Percentiles rank a stretch among this genome's conserved stretches.
These are phyloP conservation scores for Kluyveromyces wickerhamii DNA, from an alignment of 805 yeast genomes.

Conservation along the genomic window DNA sequence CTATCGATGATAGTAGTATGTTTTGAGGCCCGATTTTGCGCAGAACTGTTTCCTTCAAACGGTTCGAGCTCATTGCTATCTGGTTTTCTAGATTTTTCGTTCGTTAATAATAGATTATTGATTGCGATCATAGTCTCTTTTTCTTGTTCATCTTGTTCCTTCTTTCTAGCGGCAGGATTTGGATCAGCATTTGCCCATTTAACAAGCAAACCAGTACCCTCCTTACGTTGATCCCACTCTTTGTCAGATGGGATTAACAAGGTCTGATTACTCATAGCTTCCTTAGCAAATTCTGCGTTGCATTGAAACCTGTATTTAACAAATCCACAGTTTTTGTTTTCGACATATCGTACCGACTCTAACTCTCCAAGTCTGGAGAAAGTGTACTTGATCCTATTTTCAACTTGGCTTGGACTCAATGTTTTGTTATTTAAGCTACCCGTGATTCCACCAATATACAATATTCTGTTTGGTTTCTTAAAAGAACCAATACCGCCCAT, in stretches of 20 bases:
- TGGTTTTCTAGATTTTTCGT: neutral
- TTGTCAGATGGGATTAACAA: slow-evolving; percentile 35
- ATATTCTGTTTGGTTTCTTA: slow-evolving; percentile 56
- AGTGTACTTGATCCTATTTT: slow-evolving; percentile 31
- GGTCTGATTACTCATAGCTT: slow-evolving; percentile 84
- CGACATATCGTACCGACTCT: slow-evolving; percentile 54
- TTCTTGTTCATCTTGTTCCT: slow-evolving; percentile 23
- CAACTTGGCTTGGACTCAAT: slow-evolving; percentile 32
- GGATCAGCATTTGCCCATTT: slow-evolving; percentile 93
- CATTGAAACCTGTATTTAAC: slow-evolving; percentile 59
- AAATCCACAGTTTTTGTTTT: slow-evolving; percentile 65
- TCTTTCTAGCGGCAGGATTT: slow-evolving; percentile 40
- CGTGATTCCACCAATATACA: slow-evolving; percentile 60
- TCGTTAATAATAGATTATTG: slow-evolving; percentile 18
- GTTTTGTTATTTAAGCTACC: slow-evolving; percentile 33
- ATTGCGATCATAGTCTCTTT: slow-evolving; percentile 18
- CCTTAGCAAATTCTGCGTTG: slow-evolving; percentile 91
- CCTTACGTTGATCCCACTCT: slow-evolving; percentile 53
- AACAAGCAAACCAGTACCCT: slow-evolving; percentile 33
- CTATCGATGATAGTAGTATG: neutral
- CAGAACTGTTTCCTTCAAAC: too few relatives aligned
- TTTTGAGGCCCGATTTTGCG: too few relatives aligned
- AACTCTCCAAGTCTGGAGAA: slow-evolving; percentile 75
- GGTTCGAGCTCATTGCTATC: too few relatives aligned
- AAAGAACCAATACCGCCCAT: slow-evolving; percentile 92